Percentiles rank a stretch among this genome's conserved stretches.
Evolutionary conservation across 2,329 filamentous ascomycete species (phyloP).

Genomic region (Diplocarpon rosae): DNA sequence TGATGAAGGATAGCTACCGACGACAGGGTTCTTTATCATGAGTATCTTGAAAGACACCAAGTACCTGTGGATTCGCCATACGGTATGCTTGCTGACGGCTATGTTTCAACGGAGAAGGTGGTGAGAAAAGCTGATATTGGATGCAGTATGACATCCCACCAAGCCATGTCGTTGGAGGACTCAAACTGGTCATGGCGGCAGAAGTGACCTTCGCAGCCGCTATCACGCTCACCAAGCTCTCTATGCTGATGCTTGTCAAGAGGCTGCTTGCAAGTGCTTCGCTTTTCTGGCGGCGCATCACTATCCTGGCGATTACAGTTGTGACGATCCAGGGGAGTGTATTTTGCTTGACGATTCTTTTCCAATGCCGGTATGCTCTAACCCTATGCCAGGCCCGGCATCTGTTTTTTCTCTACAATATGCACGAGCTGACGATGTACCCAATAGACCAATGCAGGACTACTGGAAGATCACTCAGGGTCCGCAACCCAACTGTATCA

Average conservation of each 20-base stretch:
- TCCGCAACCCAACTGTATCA: conserved; percentile 32
- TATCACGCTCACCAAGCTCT: conserved; percentile 30
- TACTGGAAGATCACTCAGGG: conserved; percentile 29
- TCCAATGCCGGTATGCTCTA: conserved; percentile 19
- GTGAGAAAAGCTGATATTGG: not conserved
- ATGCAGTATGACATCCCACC: conserved; percentile 30
- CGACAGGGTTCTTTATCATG: conserved; percentile 23
- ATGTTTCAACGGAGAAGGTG: too few species aligned
- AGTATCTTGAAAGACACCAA: conserved; percentile 28
- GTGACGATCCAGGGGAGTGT: conserved; percentile 17
- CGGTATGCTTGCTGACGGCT: conserved; percentile 5
- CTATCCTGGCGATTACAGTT: conserved; percentile 11
- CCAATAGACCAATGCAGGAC: conserved; percentile 27
- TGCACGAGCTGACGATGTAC: not conserved
- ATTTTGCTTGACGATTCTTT: conserved; percentile 19
- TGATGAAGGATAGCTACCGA: too few species aligned
- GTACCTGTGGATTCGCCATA: conserved; percentile 31
- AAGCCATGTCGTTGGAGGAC: conserved; percentile 25
- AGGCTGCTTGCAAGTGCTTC: conserved; percentile 17
- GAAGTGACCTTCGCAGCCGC: conserved; percentile 30
- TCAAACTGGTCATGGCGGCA: conserved; percentile 30
- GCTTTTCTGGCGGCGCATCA: conserved; percentile 19
- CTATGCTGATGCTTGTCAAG: conserved; percentile 27
- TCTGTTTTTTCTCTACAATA: not conserved
- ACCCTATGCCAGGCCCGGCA: not conserved